Evolutionary conservation across 225 moss, liverwort and hornwort species (phyloP), one percentile per base, ranked within the genome.

Genomic region (Marchantia paleacea): DNA sequence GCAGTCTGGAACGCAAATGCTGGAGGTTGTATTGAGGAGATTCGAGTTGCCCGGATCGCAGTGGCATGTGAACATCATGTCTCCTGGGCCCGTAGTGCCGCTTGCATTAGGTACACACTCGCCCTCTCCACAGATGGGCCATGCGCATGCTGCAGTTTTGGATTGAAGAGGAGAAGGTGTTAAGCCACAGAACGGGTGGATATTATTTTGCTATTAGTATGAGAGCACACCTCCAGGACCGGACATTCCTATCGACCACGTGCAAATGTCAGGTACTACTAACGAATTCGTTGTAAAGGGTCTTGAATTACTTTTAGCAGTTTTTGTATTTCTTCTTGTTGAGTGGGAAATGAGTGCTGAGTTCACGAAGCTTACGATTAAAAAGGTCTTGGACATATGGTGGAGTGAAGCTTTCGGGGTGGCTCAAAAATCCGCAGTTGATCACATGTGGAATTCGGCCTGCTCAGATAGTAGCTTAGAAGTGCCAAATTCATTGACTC

Each of bases 81-180:
- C 29, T 26, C 39, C 69, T 55, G 60, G 6, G 60, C 51, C 70
- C 6, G 19, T 10, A 7, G 2, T 48, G 30, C 51, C 58, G 10
- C 26, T n/a, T 9, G 63, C 57, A 12, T 55, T 22, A 9, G 71
- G 52, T 28, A 69, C 28, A 52, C 82, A 82, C n/a, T 18, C 69
- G 13, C 82, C 82, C 39, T 76, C 81, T 49, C 81, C 82, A 71
- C 82, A 82, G 57, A 82, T 28, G 14, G 70, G 50, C 82, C 68
- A 62, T 16, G 71, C 8, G 50, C 82, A 82, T 50, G 82, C 82
- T 82, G 71, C 77, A 81, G 72, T 71, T 1, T 57, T 19, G 19
- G 6, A 13, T 19, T 53, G 1, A 18, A 39, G 39, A 39, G 3
- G 39, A 39, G 39, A 39, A 39, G 39, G 39, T 39, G 2, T 39